Percentiles rank a stretch among this genome's conserved stretches.
These are phyloP conservation scores for Tricholoma sp. DNA, from an alignment of 768 basidiomycete species.

Conservation along the genomic window DNA sequence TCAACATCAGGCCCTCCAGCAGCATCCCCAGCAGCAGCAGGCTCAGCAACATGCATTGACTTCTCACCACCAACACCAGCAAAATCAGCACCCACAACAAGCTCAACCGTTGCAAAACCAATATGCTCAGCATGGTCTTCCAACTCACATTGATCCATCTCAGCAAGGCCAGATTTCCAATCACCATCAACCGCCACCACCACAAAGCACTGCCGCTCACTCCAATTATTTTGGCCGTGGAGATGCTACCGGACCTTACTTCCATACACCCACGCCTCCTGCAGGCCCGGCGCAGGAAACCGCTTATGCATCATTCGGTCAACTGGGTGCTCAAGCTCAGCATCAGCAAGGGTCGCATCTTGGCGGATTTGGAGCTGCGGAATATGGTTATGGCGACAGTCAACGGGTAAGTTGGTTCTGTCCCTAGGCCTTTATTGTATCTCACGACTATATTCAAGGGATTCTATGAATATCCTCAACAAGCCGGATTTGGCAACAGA, in stretches of 20 bases:
- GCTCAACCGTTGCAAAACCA: constrained; percentile 42
- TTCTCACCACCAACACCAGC: constrained; percentile 26
- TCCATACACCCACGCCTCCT: constrained; percentile 76
- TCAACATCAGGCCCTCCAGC: constrained; percentile 15
- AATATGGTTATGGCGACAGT: constrained; percentile 66
- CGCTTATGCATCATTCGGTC: constrained; percentile 64
- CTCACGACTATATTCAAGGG: constrained; percentile 33
- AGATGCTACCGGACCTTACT: constrained; percentile 56
- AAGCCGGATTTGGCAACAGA: constrained; percentile 57
- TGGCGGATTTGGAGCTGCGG: constrained; percentile 51
- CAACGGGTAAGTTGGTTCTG: constrained; percentile 50
- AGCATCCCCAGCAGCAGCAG: constrained; percentile 19
- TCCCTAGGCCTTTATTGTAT: constrained; percentile 13
- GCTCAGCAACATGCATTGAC: constrained; percentile 13
- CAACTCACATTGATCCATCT: constrained; percentile 59
- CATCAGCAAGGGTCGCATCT: constrained; percentile 57
- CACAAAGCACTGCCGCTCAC: constrained; percentile 34
- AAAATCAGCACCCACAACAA: constrained; percentile 38
- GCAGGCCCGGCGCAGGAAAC: constrained; percentile 57
- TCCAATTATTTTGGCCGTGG: constrained; percentile 67
- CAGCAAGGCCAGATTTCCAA: constrained; percentile 34
- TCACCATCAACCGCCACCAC: constrained; percentile 31
- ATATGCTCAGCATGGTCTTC: constrained; percentile 62
- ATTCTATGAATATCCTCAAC: constrained; percentile 75
- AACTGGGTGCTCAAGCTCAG: constrained; percentile 48